Percentiles rank a stretch among this genome's conserved stretches.
phyloP scores from a whole-genome alignment of 2,329 filamentous ascomycete species.

The Colletotrichum australisinense region DNA sequence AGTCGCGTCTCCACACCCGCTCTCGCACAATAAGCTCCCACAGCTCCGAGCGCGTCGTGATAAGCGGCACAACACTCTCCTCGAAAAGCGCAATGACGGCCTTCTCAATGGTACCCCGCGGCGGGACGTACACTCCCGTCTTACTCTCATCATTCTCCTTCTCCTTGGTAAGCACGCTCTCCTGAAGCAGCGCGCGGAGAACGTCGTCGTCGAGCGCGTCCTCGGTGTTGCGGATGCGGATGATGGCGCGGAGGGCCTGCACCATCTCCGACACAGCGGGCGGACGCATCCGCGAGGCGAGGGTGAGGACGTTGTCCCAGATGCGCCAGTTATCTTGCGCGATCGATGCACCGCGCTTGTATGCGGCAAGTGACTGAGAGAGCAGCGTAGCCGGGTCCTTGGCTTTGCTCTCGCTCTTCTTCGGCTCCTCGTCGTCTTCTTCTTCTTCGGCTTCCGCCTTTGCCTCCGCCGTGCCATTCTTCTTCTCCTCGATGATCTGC shows the following conservation, averaged over 20 bases:
- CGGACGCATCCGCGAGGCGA: conserved; percentile 82
- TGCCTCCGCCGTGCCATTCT: conserved; percentile 5
- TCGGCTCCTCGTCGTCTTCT: conserved; percentile 11
- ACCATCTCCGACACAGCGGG: conserved; percentile 82
- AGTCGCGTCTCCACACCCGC: conserved; percentile 79
- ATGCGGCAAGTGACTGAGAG: conserved; percentile 81
- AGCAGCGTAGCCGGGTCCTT: conserved; percentile 71
- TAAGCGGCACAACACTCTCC: conserved; percentile 79
- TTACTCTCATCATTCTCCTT: conserved; percentile 48
- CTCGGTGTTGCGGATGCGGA: conserved; percentile 83
- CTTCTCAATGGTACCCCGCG: conserved; percentile 69
- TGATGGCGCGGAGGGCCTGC: conserved; percentile 77
- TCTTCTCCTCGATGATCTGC: conserved; percentile 33
- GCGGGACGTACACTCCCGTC: conserved; percentile 50
- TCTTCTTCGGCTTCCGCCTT: conserved; percentile 36
- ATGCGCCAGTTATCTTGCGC: conserved; percentile 91
- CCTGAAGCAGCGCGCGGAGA: conserved; percentile 76
- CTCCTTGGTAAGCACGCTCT: conserved; percentile 66
- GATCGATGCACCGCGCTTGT: conserved; percentile 86
- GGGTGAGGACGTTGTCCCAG: conserved; percentile 95
- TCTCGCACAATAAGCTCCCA: conserved; percentile 82
- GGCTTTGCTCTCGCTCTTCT: conserved; percentile 27
- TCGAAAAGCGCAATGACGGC: conserved; percentile 81
- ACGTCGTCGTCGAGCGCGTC: conserved; percentile 81
- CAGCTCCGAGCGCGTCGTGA: conserved; percentile 81